Conservation (phyloP, 2,329 filamentous ascomycete genomes). For the Phyllosticta citrichinensis region DNA sequence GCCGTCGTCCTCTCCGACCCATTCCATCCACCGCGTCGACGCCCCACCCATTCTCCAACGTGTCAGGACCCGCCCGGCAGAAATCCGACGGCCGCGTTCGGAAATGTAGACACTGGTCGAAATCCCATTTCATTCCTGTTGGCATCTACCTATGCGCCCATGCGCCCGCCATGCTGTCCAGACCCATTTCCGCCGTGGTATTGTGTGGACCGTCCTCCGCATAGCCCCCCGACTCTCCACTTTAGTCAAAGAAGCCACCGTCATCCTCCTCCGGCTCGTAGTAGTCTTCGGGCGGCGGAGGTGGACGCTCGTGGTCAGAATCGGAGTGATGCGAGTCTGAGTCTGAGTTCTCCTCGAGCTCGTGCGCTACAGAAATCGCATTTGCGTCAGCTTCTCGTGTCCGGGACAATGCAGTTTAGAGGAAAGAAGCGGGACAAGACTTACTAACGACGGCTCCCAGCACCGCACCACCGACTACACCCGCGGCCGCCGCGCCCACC, state of each 20-base stretch:
- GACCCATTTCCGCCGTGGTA: neutral
- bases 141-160: neutral
- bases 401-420: neutral
- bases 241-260: neutral
- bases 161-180: neutral
- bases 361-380: neutral
- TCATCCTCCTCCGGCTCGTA: slow-evolving; percentile 7
- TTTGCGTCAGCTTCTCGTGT: neutral
- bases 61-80: neutral
- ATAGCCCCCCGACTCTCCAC: neutral
- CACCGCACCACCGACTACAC: slow-evolving; percentile 50
- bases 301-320: neutral
- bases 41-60: neutral
- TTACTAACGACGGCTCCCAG: slow-evolving; percentile 47
- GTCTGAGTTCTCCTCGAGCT: slow-evolving; percentile 1
- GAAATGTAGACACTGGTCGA: neutral
- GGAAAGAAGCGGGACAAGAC: slow-evolving; percentile 16
- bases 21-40: neutral
- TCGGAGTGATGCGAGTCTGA: neutral
- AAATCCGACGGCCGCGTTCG: neutral
- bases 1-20: neutral
- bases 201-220: neutral
- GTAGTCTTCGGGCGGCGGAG: neutral
- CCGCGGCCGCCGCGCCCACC: slow-evolving; percentile 47
- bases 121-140: neutral